Base-by-base conservation (phyloP, 441 rosid genomes). In the Cnidoscolus chayamansa region DNA sequence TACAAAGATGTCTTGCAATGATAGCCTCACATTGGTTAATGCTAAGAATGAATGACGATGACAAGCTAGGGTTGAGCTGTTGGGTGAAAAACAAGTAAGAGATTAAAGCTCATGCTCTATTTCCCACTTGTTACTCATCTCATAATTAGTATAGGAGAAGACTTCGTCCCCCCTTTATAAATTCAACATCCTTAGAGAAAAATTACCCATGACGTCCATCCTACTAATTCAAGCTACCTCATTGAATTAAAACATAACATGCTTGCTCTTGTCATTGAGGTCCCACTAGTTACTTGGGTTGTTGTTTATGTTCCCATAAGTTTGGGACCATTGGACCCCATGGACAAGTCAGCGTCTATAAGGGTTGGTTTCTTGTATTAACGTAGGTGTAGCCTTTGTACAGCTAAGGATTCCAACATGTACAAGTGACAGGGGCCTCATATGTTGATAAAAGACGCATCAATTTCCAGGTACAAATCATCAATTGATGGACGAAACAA, bases 331-430 rank as follows among this genome's bases (percentile, higher is more conserved):
- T 80, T 57, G 80, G 79, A 72, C 65, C 70, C 81, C 81, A 50
- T 65, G 8, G 73, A 78, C 78, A 68, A 75, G 76, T 61, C 35
- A 65, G 73, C 19, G 78, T 7, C 54, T 62, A 35, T 37, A 65
- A 65, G 31, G 67, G 49, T 65, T 53, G 80, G 79, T 68, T 77
- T 76, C 57, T 48, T 51, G 65, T 78, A 32, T 32, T 70, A 62
- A 62, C 66, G 70, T 67, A 15, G 76, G 12, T 63, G 83, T 78
- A 65, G 75, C 76, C 64, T 73, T 63, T 37, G 74, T 63, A 71
- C 82, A 76, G 84, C 84, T 75, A 80, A 65, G 78, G 19, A 74
- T 56, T 80, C 76, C 78, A 72, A 74, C 66, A 63, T 76, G 86
- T 67, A 71, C 58, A 66, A 30, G 51, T 50, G 10, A 43, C 6